Base-by-base conservation (phyloP, 805 yeast species). In the Kazachstania viticola region DNA sequence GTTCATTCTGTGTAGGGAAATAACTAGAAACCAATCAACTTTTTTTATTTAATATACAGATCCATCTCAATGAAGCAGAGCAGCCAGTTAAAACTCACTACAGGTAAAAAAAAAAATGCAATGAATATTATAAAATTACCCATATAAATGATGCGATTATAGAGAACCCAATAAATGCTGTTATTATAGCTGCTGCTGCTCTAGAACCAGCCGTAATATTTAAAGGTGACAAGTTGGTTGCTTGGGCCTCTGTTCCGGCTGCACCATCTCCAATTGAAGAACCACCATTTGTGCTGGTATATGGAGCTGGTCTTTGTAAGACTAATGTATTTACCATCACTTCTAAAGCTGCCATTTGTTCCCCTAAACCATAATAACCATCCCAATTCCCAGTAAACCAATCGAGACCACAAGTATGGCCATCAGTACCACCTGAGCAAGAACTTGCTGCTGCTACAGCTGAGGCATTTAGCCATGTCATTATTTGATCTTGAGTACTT, bases 1-100 rank as follows among this genome's bases (percentile, higher is more conserved):
- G 94, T 2, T 79, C 75, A 39, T 91, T 91, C 52, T 91, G 98
- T 55, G 84, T 91, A 15, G 98, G 98, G 0, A 88, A 88, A 54
- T 88, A 60, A 27, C 9, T n/a, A n/a, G n/a, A n/a, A n/a, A n/a
- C n/a, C n/a, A n/a, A n/a, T n/a, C n/a, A n/a, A n/a, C n/a, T n/a
- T n/a, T n/a, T n/a, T n/a, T n/a, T n/a, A n/a, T n/a, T n/a, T n/a
- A n/a, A n/a, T n/a, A n/a, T n/a, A 4, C n/a, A 8, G 5, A 14
- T 7, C 16, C 12, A 17, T 15, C 11, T 14, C 22, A 19, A 19
- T 19, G n/a, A n/a, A n/a, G n/a, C n/a, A n/a, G n/a, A n/a, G n/a
- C n/a, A n/a, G n/a, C n/a, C n/a, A n/a, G n/a, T n/a, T n/a, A n/a
- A n/a, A n/a, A n/a, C n/a, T n/a, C n/a, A n/a, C n/a, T n/a, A n/a